phyloP scores from a whole-genome alignment of 495 filamentous ascomycete genomes.

The Hypoxylon cercidicola region DNA sequence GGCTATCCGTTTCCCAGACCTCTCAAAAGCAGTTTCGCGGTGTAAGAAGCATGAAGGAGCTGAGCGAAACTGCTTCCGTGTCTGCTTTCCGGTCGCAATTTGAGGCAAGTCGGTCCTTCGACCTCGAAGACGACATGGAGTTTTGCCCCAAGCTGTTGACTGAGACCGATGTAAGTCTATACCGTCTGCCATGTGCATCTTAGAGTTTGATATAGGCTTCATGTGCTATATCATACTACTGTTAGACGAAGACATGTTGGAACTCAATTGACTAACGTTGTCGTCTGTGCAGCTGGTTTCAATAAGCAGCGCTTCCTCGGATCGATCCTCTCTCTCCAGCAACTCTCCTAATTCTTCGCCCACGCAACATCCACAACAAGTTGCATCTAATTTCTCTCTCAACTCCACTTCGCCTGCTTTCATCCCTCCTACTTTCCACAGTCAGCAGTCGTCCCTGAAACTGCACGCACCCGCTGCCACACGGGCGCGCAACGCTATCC shows the following conservation, averaged over 20 bases:
- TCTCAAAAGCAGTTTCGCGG: conserved; percentile 85
- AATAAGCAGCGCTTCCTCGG: conserved; percentile 87
- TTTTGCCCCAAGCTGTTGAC: conserved; percentile 95
- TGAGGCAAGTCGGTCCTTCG: conserved; percentile 93
- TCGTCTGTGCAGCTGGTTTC: conserved; percentile 73
- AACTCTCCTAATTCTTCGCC: conserved; percentile 95
- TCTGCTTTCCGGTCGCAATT: conserved; percentile 83
- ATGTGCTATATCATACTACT: conserved; percentile 2
- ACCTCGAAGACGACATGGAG: conserved; percentile 95
- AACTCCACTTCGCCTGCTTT: conserved; percentile 80
- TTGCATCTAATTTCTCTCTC: conserved; percentile 80
- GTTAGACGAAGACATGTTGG: not conserved
- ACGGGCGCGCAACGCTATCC: conserved; percentile 93
- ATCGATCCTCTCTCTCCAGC: conserved; percentile 93
- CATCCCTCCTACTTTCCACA: conserved; percentile 66
- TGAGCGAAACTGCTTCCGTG: conserved; percentile 79
- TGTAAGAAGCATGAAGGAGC: conserved; percentile 86
- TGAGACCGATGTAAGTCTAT: conserved; percentile 88
- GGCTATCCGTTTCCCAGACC: conserved; percentile 81
- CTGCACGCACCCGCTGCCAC: conserved; percentile 87
- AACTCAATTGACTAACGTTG: conserved; percentile 31
- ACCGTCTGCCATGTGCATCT: conserved; percentile 1
- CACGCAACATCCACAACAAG: conserved; percentile 71
- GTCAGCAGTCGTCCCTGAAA: conserved; percentile 68
- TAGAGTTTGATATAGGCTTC: conserved; percentile 19